Conservation (phyloP, 129 eudicot species). For the Pseudognaphalium luteoalbum region DNA sequence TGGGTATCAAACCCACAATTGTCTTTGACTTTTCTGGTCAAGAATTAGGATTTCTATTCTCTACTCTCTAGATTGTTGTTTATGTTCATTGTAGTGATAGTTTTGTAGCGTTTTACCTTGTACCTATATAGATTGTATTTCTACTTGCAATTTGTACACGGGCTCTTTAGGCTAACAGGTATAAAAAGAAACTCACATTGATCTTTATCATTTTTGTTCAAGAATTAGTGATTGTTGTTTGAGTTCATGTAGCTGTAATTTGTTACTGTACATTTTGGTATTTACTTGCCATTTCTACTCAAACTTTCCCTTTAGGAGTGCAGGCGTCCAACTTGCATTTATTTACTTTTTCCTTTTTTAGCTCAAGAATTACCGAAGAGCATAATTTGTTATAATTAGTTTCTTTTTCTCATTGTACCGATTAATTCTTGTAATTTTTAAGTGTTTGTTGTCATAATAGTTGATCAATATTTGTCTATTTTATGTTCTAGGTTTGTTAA, state of each 20-base stretch:
- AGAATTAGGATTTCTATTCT: background rate
- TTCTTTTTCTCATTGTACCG: background rate
- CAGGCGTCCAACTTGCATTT: background rate
- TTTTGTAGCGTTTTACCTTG: background rate
- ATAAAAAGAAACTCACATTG: background rate
- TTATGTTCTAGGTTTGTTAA: conserved; percentile 10
- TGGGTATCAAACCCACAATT: background rate
- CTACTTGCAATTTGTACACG: too few species aligned
- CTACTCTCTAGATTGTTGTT: background rate
- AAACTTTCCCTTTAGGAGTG: conserved; percentile 3
- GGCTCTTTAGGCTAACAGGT: too few species aligned
- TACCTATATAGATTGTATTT: background rate
- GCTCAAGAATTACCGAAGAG: background rate
- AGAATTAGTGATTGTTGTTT: background rate
- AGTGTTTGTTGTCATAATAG: background rate
- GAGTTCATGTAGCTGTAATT: background rate
- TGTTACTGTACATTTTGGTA: background rate
- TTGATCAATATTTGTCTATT: background rate
- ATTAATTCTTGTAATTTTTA: too few species aligned
- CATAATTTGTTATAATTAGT: background rate
- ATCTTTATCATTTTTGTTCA: background rate
- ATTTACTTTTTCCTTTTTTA: background rate
- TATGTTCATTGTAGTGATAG: background rate
- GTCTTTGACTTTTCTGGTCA: background rate
- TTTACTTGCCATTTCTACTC: conserved; percentile 16